Base-by-base conservation (phyloP, 2,329 filamentous ascomycete species). In the Orbilia blumenaviensis region DNA sequence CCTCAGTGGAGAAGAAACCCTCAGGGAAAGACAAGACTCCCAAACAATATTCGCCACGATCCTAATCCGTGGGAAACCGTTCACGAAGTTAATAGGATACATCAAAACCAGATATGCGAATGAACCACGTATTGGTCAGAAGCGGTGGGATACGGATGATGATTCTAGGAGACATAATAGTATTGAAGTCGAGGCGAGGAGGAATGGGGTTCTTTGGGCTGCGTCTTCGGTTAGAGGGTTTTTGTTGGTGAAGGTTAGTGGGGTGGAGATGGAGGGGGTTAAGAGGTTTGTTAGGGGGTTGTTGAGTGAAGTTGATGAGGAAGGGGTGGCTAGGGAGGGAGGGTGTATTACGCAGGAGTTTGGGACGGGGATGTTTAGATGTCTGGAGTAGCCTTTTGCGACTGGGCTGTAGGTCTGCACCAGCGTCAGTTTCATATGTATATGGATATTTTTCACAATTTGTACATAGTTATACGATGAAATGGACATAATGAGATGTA, bases 181-280 rank as follows among this genome's bases (percentile, higher is more conserved):
- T 62, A 81, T 82, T 27, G 81, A 81, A 60, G 86, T 91, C 75
- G 84, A 81, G 82, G 66, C 84, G 91, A 95, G 82, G 86, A 83
- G 76, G 81, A 83, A 8, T 56, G 87, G 87, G 14, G 83, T 96
- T 2, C 85, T 94, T 2, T 97, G 93, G 92, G 94, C 93, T 25
- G 92, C 91, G 10, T 92, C 93, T 12, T 87, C 87, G 25, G 89
- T 96, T 34, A 87, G 93, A 63, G 91, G 92, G 2, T 97, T 94
- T 81, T 90, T 95, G 2, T 87, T 97, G 25, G 91, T 98, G 79
- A 98, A 98, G 82, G 96, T 98, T 82, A 93, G 92, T 0, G 92
- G 94, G 0, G 87, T 86, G 66, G 90, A 90, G 48, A 90, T 97
- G 23, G 93, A 98, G 82, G 91, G 90, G 25, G 93, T 90, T 2